Percentiles rank a stretch among this genome's conserved stretches.
Conservation (phyloP, 2,329 filamentous ascomycete species). For the Cytospora schulzeri region DNA sequence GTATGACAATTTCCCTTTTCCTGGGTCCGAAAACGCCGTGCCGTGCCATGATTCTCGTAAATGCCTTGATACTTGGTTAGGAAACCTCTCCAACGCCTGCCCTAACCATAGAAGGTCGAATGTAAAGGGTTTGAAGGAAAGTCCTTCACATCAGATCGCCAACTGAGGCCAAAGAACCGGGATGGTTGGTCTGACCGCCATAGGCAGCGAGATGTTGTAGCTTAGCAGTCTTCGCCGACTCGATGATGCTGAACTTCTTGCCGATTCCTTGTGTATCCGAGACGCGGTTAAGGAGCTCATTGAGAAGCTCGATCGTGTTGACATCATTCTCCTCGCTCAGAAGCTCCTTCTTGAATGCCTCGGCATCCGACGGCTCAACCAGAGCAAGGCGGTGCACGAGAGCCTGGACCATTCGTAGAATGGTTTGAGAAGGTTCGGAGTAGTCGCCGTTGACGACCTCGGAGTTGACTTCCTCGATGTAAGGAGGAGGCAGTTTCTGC, state of each 20-base stretch:
- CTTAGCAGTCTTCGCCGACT: constrained; percentile 40
- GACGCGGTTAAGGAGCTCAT: constrained; percentile 72
- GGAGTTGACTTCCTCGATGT: constrained; percentile 40
- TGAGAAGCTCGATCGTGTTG: constrained; percentile 73
- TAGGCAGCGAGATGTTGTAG: constrained; percentile 30
- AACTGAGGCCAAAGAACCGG: constrained; percentile 16
- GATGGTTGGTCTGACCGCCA: constrained; percentile 26
- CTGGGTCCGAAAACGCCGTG: constrained; percentile 19
- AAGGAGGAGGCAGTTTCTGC: constrained; percentile 61
- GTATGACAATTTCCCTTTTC: constrained; percentile 15
- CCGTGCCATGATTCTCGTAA: constrained; percentile 22
- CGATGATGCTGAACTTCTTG: constrained; percentile 69
- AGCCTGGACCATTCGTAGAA: constrained; percentile 86
- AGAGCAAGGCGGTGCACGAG: constrained; percentile 82
- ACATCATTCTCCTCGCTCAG: constrained; percentile 84
- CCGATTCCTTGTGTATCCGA: constrained; percentile 73
- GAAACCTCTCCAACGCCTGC: constrained; percentile 28
- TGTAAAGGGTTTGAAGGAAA: neutral
- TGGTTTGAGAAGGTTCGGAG: constrained; percentile 62
- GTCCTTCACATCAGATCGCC: constrained; percentile 24
- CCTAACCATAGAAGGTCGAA: constrained; percentile 2
- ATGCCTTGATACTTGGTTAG: constrained; percentile 17
- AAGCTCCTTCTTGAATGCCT: constrained; percentile 69
- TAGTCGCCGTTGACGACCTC: constrained; percentile 38
- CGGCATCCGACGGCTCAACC: constrained; percentile 69